Evolutionary conservation across 2,329 filamentous ascomycete species (phyloP), one percentile per base, ranked within the genome.

Genomic region (Teratosphaeria epicoccoides): DNA sequence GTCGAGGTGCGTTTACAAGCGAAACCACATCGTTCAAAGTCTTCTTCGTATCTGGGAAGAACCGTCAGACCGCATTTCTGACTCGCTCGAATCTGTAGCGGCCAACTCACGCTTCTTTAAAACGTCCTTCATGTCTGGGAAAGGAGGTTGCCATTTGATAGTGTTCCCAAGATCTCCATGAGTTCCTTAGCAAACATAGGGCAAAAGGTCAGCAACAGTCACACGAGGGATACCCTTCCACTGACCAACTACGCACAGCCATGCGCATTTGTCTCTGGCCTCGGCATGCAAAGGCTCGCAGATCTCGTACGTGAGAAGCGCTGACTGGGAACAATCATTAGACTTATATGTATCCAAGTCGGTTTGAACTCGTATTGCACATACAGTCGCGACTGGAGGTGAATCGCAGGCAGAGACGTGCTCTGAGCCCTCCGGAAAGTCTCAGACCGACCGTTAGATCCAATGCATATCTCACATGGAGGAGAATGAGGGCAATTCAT

Each of bases 81-180:
- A 40, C 6, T 10, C 5, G 1, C 33, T 40, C n/a, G n/a, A 17
- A 22, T 40, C n/a, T 17, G 14, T 40, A 20, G 7, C n/a, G 14
- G 14, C 3, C n/a, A 7, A 40, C 33, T n/a, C n/a, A 40, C 33
- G 72, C 12, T 64, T 68, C 58, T 83, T 84, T 58, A 85, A 79
- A 0, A 76, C 76, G 1, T 71, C 64, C 17, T 70, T 72, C 80
- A 85, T 84, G 54, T 84, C 78, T 1, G 83, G 83, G 55, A 86
- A 85, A 0, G 83, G 83, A 0, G 76, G 73, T 22, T 78, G 69
- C 83, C 83, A 85, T 62, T 84, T 85, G 14, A 85, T 56, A 0
- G 75, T 75, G 37, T 77, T 83, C 12, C 82, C 82, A 0, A 86
- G 70, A 56, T 86, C 83, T 2, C 82, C 82, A 55, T 84, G 80